Conservation (phyloP, 345 rosid species). For the Cochlearia excelsa region DNA sequence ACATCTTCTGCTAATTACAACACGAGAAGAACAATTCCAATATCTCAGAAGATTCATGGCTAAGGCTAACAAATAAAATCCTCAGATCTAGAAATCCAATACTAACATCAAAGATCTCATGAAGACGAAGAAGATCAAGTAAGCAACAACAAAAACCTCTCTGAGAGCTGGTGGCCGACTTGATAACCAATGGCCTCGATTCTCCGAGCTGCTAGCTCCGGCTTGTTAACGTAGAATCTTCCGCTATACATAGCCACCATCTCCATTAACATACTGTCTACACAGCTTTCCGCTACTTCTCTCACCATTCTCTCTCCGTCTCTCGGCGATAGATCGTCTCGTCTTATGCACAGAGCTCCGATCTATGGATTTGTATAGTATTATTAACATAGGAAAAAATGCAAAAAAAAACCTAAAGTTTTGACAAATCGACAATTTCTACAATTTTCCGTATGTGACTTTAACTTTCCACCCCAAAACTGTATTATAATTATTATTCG, state of each 20-base stretch:
- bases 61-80: not conserved
- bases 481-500: not conserved
- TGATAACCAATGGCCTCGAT: conserved; percentile 99
- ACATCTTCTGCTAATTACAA: not conserved
- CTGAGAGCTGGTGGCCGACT: conserved; percentile 99
- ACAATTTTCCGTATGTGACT: not conserved
- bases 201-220: conserved; percentile 98
- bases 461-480: not conserved
- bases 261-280: conserved; percentile 75
- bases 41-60: not conserved
- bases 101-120: not conserved
- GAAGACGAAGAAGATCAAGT: conserved; percentile 21
- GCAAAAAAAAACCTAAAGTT: too few relatives aligned
- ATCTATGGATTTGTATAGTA: conserved; percentile 22
- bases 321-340: not conserved
- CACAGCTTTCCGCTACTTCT: conserved; percentile 94
- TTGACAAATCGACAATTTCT: too few relatives aligned
- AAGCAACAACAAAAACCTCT: conserved; percentile 53
- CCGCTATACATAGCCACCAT: conserved; percentile 82
- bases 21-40: not conserved
- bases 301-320: conserved; percentile 52
- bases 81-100: not conserved
- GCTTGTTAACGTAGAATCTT: conserved; percentile 77
- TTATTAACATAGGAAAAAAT: too few relatives aligned
- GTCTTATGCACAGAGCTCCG: conserved; percentile 23